Conservation (phyloP, 2,329 filamentous ascomycete species). For the Colletotrichum salicis region DNA sequence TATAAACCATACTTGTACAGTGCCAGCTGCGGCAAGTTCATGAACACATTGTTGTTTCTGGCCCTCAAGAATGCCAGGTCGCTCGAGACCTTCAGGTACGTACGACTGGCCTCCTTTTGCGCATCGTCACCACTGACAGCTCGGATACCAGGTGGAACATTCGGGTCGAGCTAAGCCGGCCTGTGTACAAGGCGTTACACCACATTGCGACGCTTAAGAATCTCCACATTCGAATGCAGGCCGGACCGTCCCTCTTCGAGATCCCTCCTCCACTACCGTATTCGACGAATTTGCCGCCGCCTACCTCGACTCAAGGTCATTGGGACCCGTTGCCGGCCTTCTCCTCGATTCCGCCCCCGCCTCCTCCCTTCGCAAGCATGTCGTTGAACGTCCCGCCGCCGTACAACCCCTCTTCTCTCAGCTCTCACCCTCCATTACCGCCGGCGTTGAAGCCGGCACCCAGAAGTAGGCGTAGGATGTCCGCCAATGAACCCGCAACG, state of each 20-base stretch:
- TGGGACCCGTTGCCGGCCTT: conserved; percentile 34
- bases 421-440: conserved; percentile 43
- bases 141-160: conserved; percentile 66
- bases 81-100: conserved; percentile 68
- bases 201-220: conserved; percentile 61
- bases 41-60: conserved; percentile 69
- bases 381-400: conserved; percentile 23
- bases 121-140: background rate
- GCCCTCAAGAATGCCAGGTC: conserved; percentile 64
- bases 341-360: conserved; percentile 38
- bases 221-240: conserved; percentile 68
- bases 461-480: conserved; percentile 50
- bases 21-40: conserved; percentile 69
- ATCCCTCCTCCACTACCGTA: conserved; percentile 59
- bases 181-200: conserved; percentile 67
- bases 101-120: conserved; percentile 5
- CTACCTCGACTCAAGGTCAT: conserved; percentile 35
- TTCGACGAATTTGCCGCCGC: conserved; percentile 36
- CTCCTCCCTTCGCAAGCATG: conserved; percentile 27
- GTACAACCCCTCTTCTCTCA: conserved; percentile 37
- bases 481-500: conserved; percentile 58
- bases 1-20: conserved; percentile 66
- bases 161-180: conserved; percentile 69
- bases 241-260: conserved; percentile 65
- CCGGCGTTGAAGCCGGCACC: conserved; percentile 48